phyloP scores from a whole-genome alignment of 352 stramenopile species.

The Pythium vanterpoolii region DNA sequence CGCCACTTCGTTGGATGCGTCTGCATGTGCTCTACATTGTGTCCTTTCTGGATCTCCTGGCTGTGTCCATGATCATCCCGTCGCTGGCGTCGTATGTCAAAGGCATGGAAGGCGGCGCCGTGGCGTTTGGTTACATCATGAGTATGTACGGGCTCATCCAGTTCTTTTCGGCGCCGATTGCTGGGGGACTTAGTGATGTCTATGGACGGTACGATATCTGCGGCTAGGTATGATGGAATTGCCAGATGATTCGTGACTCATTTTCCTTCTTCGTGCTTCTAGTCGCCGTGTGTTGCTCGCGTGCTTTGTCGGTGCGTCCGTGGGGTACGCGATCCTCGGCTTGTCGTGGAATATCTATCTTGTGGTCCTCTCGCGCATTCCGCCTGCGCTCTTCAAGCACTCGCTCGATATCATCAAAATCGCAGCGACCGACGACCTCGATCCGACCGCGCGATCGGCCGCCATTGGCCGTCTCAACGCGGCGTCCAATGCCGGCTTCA shows the following conservation, averaged over 20 bases:
- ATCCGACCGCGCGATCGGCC: conserved; percentile 30
- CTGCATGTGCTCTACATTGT: conserved; percentile 64
- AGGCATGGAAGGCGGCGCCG: conserved; percentile 62
- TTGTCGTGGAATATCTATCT: conserved; percentile 80
- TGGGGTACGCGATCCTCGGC: conserved; percentile 65
- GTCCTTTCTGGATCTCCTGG: conserved; percentile 80
- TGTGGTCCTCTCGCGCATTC: conserved; percentile 69
- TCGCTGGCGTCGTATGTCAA: conserved; percentile 78
- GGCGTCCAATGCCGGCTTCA: conserved; percentile 70
- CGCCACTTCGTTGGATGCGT: conserved; percentile 28
- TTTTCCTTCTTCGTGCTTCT: background rate
- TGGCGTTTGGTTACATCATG: conserved; percentile 76
- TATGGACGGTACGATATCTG: conserved; percentile 40
- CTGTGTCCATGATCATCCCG: conserved; percentile 83
- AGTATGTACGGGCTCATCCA: conserved; percentile 85
- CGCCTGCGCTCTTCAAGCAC: conserved; percentile 78
- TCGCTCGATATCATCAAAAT: conserved; percentile 80
- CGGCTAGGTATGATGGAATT: background rate
- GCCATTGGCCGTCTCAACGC: conserved; percentile 73
- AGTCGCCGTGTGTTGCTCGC: conserved; percentile 52
- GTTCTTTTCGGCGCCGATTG: conserved; percentile 74
- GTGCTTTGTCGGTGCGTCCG: conserved; percentile 58
- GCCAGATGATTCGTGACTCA: background rate
- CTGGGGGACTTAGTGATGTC: conserved; percentile 68
- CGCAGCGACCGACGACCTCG: conserved; percentile 55